Conservation (phyloP, 192 early-diverging fungal species). For the Oehlia diaphana region DNA sequence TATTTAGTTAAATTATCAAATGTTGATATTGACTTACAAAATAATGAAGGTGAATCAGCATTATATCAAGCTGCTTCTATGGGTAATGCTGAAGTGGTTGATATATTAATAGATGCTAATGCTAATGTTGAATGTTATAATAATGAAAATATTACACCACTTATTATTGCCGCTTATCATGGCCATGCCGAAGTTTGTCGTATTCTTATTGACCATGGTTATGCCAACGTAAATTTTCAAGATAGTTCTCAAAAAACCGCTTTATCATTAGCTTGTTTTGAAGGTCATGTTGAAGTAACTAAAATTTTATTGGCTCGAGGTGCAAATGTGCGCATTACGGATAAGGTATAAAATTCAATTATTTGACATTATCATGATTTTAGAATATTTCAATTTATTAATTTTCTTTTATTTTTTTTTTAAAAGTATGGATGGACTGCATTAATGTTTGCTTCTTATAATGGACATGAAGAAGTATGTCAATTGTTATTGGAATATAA, state of each 20-base stretch:
- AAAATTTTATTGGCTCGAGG: slow-evolving; percentile 36
- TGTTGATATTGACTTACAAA: slow-evolving; percentile 37
- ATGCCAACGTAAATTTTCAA: slow-evolving; percentile 42
- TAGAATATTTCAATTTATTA: neutral
- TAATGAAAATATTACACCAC: slow-evolving; percentile 56
- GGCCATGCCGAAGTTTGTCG: slow-evolving; percentile 46
- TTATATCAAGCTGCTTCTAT: slow-evolving; percentile 43
- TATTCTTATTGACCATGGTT: slow-evolving; percentile 45
- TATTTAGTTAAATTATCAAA: slow-evolving; percentile 32
- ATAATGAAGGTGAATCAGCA: slow-evolving; percentile 47
- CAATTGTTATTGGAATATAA: slow-evolving; percentile 36
- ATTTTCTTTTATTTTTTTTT: neutral
- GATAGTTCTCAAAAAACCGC: slow-evolving; percentile 44
- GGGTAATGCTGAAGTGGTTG: slow-evolving; percentile 39
- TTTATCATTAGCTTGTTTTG: slow-evolving; percentile 37
- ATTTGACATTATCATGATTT: too few relatives aligned
- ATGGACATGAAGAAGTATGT: slow-evolving; percentile 36
- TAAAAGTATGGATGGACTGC: slow-evolving; percentile 42
- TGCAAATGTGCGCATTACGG: slow-evolving; percentile 35
- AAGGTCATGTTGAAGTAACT: slow-evolving; percentile 37
- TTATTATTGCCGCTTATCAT: slow-evolving; percentile 66
- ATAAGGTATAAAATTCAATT: slow-evolving; percentile 25
- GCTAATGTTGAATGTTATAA: slow-evolving; percentile 37
- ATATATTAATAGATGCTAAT: slow-evolving; percentile 38
- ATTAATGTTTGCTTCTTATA: slow-evolving; percentile 46